Conservation (phyloP, 805 yeast genomes). For the Kuraishia floccosa region DNA sequence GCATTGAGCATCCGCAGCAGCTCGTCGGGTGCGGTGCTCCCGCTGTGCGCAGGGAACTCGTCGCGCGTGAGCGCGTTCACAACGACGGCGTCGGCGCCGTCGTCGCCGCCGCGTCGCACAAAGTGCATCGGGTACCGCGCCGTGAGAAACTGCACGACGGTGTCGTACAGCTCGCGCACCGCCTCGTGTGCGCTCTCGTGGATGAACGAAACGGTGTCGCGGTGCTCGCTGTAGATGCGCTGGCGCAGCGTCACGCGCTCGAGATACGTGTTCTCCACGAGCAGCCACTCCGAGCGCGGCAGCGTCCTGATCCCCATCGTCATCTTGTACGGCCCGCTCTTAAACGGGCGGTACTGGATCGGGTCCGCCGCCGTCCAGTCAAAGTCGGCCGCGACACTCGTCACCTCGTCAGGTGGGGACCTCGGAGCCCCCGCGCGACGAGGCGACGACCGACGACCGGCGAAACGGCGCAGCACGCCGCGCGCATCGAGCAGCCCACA, state of each 20-base stretch:
- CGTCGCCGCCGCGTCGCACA: too few species aligned
- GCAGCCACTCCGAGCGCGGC: constrained; percentile 42
- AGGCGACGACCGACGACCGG: too few species aligned
- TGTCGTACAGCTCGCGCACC: constrained; percentile 38
- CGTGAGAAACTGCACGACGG: constrained; percentile 14
- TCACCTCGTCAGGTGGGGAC: constrained; percentile 9
- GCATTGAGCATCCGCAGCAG: constrained; percentile 8
- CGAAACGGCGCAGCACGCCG: too few species aligned
- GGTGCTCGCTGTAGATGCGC: constrained; percentile 18
- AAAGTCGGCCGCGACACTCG: constrained; percentile 22
- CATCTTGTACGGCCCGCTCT: constrained; percentile 34
- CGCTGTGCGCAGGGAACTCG: constrained; percentile 20
- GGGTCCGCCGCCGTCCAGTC: constrained; percentile 34
- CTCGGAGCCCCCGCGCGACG: too few species aligned
- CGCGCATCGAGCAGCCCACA: too few species aligned
- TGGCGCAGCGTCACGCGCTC: constrained; percentile 27
- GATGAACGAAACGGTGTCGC: constrained; percentile 21
- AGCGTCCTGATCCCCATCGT: constrained; percentile 35
- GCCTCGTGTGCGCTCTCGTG: constrained; percentile 21
- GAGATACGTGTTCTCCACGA: constrained; percentile 50
- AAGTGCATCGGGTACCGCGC: constrained; percentile 12
- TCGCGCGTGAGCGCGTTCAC: constrained; percentile 29
- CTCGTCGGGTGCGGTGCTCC: constrained; percentile 5
- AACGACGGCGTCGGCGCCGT: constrained; percentile 6
- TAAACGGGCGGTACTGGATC: constrained; percentile 42